These are phyloP conservation scores for Didymosphaeria variabile DNA, from an alignment of 2,329 filamentous ascomycete genomes.

Conservation along the genomic window DNA sequence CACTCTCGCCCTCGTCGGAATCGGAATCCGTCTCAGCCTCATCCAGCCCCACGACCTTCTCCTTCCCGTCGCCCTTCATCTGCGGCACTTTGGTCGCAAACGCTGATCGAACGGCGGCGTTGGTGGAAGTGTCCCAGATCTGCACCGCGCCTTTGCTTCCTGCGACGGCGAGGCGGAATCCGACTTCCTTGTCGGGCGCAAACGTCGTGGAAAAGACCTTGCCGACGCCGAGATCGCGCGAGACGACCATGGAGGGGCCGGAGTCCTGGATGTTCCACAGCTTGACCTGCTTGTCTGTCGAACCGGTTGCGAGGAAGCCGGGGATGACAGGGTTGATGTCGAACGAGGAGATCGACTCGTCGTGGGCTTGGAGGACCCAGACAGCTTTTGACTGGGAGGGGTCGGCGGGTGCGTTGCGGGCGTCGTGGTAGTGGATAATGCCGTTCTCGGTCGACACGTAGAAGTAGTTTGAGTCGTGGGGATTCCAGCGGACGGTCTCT, in stretches of 20 bases:
- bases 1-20: conserved; percentile 58
- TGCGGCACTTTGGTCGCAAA: conserved; percentile 77
- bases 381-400: conserved; percentile 82
- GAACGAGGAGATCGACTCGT: conserved; percentile 89
- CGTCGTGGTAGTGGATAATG: conserved; percentile 90
- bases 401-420: conserved; percentile 76
- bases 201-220: conserved; percentile 93
- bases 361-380: conserved; percentile 96
- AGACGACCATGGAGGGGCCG: conserved; percentile 89
- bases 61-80: conserved; percentile 69
- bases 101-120: conserved; percentile 81
- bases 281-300: conserved; percentile 94
- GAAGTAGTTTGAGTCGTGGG: conserved; percentile 91
- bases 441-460: conserved; percentile 94
- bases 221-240: conserved; percentile 90
- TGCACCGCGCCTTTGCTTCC: conserved; percentile 93
- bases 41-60: conserved; percentile 79
- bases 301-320: conserved; percentile 92
- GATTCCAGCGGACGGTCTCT: conserved; percentile 91
- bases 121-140: conserved; percentile 97
- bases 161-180: conserved; percentile 90
- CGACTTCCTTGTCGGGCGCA: conserved; percentile 87
- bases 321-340: conserved; percentile 91
- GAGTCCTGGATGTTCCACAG: conserved; percentile 88
- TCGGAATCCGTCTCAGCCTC: conserved; percentile 72